phyloP scores from a whole-genome alignment of 176 grass and related monocot genomes.

The Neostapfia colusana region DNA sequence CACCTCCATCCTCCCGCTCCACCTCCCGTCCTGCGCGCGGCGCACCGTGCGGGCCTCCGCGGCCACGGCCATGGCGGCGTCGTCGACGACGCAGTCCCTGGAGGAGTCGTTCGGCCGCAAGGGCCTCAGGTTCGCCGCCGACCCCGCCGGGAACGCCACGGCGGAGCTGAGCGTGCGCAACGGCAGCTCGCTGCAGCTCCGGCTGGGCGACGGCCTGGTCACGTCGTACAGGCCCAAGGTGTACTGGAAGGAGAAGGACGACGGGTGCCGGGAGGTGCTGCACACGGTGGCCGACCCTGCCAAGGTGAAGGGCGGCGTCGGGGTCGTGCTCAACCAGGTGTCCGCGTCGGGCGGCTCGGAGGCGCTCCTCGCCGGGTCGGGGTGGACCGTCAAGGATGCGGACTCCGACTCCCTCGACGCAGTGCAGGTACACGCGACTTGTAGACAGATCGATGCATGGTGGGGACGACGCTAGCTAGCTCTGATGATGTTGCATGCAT shows the following conservation, averaged over 20 bases:
- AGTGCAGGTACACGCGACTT: slow-evolving; percentile 82
- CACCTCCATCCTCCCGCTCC: slow-evolving; percentile 71
- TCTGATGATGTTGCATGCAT: not conserved
- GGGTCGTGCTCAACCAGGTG: slow-evolving; percentile 67
- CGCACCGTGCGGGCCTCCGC: slow-evolving; percentile 38
- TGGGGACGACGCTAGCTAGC: no score
- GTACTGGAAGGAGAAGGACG: slow-evolving; percentile 89
- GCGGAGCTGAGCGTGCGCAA: slow-evolving; percentile 83
- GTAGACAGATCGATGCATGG: no score
- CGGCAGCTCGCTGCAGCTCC: slow-evolving; percentile 73
- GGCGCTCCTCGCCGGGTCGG: slow-evolving; percentile 45
- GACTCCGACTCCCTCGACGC: slow-evolving; percentile 89
- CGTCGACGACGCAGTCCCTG: slow-evolving; percentile 49
- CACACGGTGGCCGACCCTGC: slow-evolving; percentile 47
- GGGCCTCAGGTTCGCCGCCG: slow-evolving; percentile 67
- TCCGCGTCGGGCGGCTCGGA: slow-evolving; percentile 28
- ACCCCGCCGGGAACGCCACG: slow-evolving; percentile 47
- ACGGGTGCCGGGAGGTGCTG: slow-evolving; percentile 78
- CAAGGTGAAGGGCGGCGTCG: slow-evolving; percentile 60
- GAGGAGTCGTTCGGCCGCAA: slow-evolving; percentile 87
- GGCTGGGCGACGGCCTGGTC: slow-evolving; percentile 72
- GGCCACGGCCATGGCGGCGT: slow-evolving; percentile 26
- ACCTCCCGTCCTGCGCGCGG: slow-evolving; percentile 56
- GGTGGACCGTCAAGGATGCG: slow-evolving; percentile 67
- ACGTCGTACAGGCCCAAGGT: slow-evolving; percentile 94